Evolutionary conservation across 2,329 filamentous ascomycete genomes (phyloP).

Genomic region (Zalaria sp.): DNA sequence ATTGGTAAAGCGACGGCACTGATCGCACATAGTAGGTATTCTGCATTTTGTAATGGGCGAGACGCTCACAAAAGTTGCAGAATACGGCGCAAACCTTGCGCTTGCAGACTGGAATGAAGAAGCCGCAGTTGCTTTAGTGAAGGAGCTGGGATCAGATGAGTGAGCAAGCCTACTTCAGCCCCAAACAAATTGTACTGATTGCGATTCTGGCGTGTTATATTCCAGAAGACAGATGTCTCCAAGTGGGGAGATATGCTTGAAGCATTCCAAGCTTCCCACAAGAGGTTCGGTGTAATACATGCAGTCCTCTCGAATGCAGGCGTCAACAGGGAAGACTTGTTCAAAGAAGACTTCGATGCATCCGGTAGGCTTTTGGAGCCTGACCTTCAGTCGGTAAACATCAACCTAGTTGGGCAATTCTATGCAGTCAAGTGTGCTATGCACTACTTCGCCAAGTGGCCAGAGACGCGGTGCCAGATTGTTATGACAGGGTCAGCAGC

Average conservation of each 20-base stretch:
- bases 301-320: conserved; percentile 35
- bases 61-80: background rate
- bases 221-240: conserved; percentile 23
- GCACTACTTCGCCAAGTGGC: conserved; percentile 11
- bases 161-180: background rate
- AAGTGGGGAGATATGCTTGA: conserved; percentile 29
- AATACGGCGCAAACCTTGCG: background rate
- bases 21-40: background rate
- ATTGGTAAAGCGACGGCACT: background rate
- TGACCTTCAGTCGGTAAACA: conserved; percentile 10
- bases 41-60: no score
- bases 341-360: background rate
- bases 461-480: conserved; percentile 8
- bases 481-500: conserved; percentile 12
- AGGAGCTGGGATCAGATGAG: background rate
- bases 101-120: conserved; percentile 1
- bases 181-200: no score
- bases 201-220: background rate
- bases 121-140: background rate
- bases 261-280: conserved; percentile 30
- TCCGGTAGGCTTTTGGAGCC: conserved; percentile 5
- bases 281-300: conserved; percentile 30
- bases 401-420: conserved; percentile 12
- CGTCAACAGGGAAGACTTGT: conserved; percentile 11
- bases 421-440: conserved; percentile 12